Conservation (phyloP, 2,329 filamentous ascomycete species). For the Beauveria caledonica region DNA sequence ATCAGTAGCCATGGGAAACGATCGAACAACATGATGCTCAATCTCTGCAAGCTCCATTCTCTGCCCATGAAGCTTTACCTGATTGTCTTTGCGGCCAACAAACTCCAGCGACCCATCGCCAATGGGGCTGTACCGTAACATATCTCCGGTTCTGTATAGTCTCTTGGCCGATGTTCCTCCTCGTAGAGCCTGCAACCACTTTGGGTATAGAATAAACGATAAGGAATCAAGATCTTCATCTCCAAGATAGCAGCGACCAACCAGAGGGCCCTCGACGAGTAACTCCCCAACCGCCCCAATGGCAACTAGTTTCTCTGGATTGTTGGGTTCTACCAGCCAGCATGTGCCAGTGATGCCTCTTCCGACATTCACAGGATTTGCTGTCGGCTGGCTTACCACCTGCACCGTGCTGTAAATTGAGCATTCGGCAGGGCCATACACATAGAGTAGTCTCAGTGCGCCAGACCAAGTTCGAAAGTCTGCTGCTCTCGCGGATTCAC, state of each 20-base stretch:
- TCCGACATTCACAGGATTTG: neutral
- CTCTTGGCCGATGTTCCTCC: neutral
- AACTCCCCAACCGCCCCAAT: constrained; percentile 11
- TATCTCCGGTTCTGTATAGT: neutral
- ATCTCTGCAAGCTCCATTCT: constrained; percentile 18
- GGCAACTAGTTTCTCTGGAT: constrained; percentile 1
- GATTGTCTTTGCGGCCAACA: constrained; percentile 11
- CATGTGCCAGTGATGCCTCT: neutral
- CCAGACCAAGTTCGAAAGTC: neutral
- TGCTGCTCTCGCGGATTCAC: neutral
- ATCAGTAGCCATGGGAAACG: neutral
- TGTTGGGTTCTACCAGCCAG: constrained; percentile 10
- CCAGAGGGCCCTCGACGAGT: constrained; percentile 1
- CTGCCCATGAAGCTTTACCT: constrained; percentile 16
- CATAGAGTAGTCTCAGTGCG: neutral
- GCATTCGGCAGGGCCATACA: neutral
- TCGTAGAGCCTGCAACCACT: neutral
- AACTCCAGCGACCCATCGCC: constrained; percentile 14
- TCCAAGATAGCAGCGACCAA: constrained; percentile 7
- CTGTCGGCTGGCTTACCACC: neutral
- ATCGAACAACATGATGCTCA: constrained; percentile 19
- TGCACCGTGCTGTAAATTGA: neutral
- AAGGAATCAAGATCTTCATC: neutral
- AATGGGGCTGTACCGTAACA: constrained; percentile 12
- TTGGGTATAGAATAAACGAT: neutral